phyloP scores from a whole-genome alignment of 2,329 filamentous ascomycete species.

The Tolypocladium album region DNA sequence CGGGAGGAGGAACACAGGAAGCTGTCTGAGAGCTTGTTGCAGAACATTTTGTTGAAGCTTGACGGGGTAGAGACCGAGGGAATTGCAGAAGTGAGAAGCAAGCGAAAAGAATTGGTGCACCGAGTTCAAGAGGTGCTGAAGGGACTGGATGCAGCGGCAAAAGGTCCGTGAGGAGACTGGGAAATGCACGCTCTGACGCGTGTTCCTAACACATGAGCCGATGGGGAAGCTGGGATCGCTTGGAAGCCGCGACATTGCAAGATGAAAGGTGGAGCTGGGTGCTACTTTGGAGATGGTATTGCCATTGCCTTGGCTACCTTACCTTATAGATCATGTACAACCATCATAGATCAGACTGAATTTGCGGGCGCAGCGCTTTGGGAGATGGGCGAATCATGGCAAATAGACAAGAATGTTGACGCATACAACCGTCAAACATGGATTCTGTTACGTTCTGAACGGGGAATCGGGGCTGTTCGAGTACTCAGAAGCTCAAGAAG shows the following conservation, averaged over 20 bases:
- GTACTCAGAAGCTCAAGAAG: neutral
- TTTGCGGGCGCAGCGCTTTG: neutral
- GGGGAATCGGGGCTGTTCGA: too few species aligned
- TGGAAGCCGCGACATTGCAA: neutral
- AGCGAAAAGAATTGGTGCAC: slow-evolving; percentile 62
- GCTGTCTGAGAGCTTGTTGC: slow-evolving; percentile 65
- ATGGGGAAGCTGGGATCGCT: neutral
- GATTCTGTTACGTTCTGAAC: neutral
- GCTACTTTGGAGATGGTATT: neutral
- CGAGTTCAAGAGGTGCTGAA: slow-evolving; percentile 58
- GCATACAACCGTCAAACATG: neutral
- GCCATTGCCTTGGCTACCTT: neutral
- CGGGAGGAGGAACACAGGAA: slow-evolving; percentile 63
- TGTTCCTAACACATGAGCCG: neutral
- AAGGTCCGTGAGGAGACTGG: slow-evolving; percentile 8
- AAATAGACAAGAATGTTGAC: neutral
- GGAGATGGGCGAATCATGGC: neutral
- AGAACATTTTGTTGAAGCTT: slow-evolving; percentile 65
- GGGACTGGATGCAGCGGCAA: slow-evolving; percentile 44
- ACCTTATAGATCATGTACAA: neutral
- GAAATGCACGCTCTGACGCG: neutral
- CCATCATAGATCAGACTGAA: neutral
- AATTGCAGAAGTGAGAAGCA: slow-evolving; percentile 50
- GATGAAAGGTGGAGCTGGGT: neutral
- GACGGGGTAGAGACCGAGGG: slow-evolving; percentile 68